Conservation (phyloP, 768 basidiomycete species). For the Suillus sp. region DNA sequence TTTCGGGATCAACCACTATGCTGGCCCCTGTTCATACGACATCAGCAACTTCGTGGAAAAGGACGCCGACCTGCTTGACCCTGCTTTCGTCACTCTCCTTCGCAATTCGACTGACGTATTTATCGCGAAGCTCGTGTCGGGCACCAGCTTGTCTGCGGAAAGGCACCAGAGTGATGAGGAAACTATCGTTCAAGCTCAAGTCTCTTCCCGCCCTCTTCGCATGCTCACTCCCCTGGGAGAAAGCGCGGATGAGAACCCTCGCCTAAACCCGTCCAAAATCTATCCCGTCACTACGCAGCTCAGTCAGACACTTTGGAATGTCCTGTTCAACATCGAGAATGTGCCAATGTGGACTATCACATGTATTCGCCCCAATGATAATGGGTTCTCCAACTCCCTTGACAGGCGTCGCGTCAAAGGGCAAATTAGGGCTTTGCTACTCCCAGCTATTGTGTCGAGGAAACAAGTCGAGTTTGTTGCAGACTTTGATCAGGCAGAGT, state of each 20-base stretch:
- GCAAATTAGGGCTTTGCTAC: constrained; percentile 54
- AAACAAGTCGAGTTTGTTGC: constrained; percentile 52
- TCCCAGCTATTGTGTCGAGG: constrained; percentile 54
- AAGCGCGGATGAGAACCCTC: constrained; percentile 38
- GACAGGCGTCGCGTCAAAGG: constrained; percentile 63
- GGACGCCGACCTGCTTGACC: constrained; percentile 54
- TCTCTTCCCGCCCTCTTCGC: constrained; percentile 59
- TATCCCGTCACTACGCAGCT: constrained; percentile 63
- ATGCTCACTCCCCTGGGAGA: constrained; percentile 41
- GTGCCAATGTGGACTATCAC: constrained; percentile 55
- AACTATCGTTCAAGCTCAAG: constrained; percentile 65
- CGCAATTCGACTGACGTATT: constrained; percentile 54
- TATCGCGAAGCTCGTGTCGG: constrained; percentile 62
- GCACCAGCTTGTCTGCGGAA: constrained; percentile 60
- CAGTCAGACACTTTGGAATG: constrained; percentile 52
- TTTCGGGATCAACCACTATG: constrained; percentile 66
- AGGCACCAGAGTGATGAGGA: constrained; percentile 56
- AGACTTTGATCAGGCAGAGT: constrained; percentile 49
- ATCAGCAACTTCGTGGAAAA: constrained; percentile 49
- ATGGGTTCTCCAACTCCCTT: constrained; percentile 61
- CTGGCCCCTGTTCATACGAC: constrained; percentile 57
- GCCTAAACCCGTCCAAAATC: constrained; percentile 51
- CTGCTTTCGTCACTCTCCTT: constrained; percentile 55
- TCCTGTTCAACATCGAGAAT: constrained; percentile 48
- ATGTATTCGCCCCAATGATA: constrained; percentile 68